Percentiles rank a stretch among this genome's conserved stretches.
Conservation (phyloP, 495 filamentous ascomycete genomes). For the Aspergillus indologenus region DNA sequence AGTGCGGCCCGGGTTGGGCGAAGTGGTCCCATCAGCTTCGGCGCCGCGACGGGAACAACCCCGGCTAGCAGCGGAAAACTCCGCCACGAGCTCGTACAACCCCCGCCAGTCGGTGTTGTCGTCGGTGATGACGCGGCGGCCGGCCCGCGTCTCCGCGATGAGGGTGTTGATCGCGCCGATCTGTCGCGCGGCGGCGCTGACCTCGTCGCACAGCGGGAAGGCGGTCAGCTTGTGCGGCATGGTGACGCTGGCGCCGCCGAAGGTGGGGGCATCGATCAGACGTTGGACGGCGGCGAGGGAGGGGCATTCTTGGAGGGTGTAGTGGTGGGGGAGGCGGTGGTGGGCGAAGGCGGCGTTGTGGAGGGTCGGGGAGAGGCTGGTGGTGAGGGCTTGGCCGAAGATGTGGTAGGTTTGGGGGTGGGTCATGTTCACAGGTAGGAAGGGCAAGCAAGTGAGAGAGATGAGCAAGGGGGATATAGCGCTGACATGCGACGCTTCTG, state of each 20-base stretch:
- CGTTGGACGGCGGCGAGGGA: slow-evolving; percentile 32
- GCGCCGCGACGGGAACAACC: too few species aligned
- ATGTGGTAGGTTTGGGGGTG: slow-evolving; percentile 16
- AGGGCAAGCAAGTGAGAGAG: too few species aligned
- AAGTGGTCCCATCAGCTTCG: too few species aligned
- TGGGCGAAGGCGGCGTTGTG: slow-evolving; percentile 64
- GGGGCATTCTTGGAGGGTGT: slow-evolving; percentile 52
- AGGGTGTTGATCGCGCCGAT: slow-evolving; percentile 48
- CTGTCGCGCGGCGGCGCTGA: slow-evolving; percentile 29
- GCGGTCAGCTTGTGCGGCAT: slow-evolving; percentile 49
- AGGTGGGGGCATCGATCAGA: slow-evolving; percentile 42
- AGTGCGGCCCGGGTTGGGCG: too few species aligned
- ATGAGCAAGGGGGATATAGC: too few species aligned
- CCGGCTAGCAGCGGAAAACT: background rate
- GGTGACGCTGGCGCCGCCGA: slow-evolving; percentile 45
- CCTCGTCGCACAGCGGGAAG: slow-evolving; percentile 33
- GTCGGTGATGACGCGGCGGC: slow-evolving; percentile 26
- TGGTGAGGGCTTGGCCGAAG: slow-evolving; percentile 61
- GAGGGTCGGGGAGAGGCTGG: slow-evolving; percentile 68
- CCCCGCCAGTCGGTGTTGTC: slow-evolving; percentile 51
- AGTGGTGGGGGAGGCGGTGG: slow-evolving; percentile 62
- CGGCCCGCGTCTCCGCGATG: slow-evolving; percentile 15
- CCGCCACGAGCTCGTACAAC: slow-evolving; percentile 28
- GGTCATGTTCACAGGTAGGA: too few species aligned
- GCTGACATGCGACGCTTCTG: too few species aligned